Conservation (phyloP, 352 stramenopile species). For the Albugo candida region DNA sequence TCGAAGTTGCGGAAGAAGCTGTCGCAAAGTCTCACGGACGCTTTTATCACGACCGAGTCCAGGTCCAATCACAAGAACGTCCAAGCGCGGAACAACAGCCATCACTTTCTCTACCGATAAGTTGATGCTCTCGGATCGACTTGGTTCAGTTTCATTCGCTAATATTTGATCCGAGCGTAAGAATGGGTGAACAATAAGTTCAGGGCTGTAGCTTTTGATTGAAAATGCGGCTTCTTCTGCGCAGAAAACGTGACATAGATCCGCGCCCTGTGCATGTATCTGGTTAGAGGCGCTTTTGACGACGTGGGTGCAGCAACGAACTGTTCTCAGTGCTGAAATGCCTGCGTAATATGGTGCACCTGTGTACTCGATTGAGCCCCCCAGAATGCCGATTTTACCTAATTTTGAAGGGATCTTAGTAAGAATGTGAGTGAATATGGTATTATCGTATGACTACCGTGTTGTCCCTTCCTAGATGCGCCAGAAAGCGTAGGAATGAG, state of each 20-base stretch:
- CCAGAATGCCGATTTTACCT: conserved; percentile 85
- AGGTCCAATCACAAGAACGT: conserved; percentile 80
- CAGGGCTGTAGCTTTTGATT: conserved; percentile 95
- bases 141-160: neutral
- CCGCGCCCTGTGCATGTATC: conserved; percentile 47
- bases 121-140: conserved; percentile 6
- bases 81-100: conserved; percentile 39
- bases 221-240: conserved; percentile 84
- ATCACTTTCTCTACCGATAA: conserved; percentile 18
- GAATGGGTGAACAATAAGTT: conserved; percentile 88
- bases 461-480: conserved; percentile 50
- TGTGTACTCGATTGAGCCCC: conserved; percentile 93
- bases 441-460: conserved; percentile 18
- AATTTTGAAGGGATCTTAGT: neutral
- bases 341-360: conserved; percentile 94
- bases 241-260: conserved; percentile 92
- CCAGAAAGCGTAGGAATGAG: conserved; percentile 47
- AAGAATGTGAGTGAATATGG: too few species aligned
- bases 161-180: conserved; percentile 25
- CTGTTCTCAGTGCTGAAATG: conserved; percentile 81
- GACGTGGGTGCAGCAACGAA: conserved; percentile 5
- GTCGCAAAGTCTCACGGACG: conserved; percentile 61
- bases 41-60: conserved; percentile 81
- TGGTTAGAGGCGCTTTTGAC: neutral
- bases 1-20: conserved; percentile 52